phyloP scores from a whole-genome alignment of 176 grass and related monocot species.

The Rhynchospora breviuscula region DNA sequence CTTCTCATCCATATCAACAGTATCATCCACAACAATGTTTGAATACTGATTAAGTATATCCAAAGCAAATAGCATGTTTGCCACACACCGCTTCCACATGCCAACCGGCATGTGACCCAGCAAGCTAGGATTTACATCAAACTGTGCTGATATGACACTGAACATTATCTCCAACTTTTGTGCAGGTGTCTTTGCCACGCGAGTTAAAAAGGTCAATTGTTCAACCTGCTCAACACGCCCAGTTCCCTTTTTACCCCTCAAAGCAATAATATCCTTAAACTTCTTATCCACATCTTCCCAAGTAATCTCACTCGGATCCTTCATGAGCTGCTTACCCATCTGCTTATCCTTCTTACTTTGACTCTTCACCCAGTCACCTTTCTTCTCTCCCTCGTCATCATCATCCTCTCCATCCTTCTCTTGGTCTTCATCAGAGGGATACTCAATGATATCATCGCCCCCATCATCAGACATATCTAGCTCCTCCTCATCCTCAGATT shows the following conservation, averaged over 20 bases:
- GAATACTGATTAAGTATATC: slow-evolving; percentile 90
- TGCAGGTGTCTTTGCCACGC: slow-evolving; percentile 87
- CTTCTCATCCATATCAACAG: slow-evolving; percentile 59
- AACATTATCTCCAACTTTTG: slow-evolving; percentile 94
- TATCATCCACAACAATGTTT: slow-evolving; percentile 81
- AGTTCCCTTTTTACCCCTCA: slow-evolving; percentile 89
- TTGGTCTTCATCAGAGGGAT: slow-evolving; percentile 47
- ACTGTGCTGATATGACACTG: slow-evolving; percentile 85
- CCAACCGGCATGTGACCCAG: slow-evolving; percentile 91
- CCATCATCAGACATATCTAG: slow-evolving; percentile 35
- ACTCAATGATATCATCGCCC: slow-evolving; percentile 40
- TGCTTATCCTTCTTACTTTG: slow-evolving; percentile 62
- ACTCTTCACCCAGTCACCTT: slow-evolving; percentile 39
- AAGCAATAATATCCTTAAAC: slow-evolving; percentile 79
- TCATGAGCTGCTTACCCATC: slow-evolving; percentile 82
- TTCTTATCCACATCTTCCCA: slow-evolving; percentile 94
- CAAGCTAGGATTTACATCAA: slow-evolving; percentile 95
- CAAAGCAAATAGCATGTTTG: slow-evolving; percentile 79
- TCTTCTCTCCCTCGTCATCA: slow-evolving; percentile 1
- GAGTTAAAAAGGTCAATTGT: slow-evolving; percentile 80
- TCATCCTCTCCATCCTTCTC: slow-evolving; percentile 40
- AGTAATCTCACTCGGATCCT: slow-evolving; percentile 90
- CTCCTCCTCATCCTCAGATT: slow-evolving; percentile 37
- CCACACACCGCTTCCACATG: slow-evolving; percentile 90
- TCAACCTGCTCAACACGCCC: slow-evolving; percentile 93